phyloP scores from a whole-genome alignment of 768 basidiomycete genomes.

The Agrocybe chaxingu region DNA sequence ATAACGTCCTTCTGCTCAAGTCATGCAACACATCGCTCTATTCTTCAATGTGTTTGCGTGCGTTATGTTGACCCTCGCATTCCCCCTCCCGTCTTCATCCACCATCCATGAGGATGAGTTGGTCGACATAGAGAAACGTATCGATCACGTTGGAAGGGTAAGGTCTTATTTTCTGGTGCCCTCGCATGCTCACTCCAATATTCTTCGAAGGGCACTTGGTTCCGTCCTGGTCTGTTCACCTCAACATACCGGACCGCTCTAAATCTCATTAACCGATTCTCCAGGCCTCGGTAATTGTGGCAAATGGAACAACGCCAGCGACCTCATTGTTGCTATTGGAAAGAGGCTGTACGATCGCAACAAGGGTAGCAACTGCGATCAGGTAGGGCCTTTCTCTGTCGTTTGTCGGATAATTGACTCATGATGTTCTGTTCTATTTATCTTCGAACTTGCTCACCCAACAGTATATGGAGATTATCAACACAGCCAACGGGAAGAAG shows the following conservation, averaged over 20 bases:
- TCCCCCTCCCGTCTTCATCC: slow-evolving; percentile 39
- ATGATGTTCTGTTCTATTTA: slow-evolving; percentile 3
- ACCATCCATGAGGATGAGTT: slow-evolving; percentile 11
- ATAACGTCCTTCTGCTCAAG: neutral
- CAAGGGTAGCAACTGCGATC: slow-evolving; percentile 53
- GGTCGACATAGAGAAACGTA: slow-evolving; percentile 44
- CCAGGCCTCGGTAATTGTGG: slow-evolving; percentile 64
- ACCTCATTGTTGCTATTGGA: slow-evolving; percentile 63
- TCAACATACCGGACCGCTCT: too few relatives aligned
- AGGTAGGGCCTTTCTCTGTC: slow-evolving; percentile 35
- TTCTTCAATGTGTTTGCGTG: slow-evolving; percentile 39
- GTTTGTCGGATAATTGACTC: slow-evolving; percentile 3
- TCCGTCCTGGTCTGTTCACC: slow-evolving; percentile 38
- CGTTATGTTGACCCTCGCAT: slow-evolving; percentile 38
- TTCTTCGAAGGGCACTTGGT: slow-evolving; percentile 62
- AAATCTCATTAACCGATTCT: too few relatives aligned
- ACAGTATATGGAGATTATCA: slow-evolving; percentile 60
- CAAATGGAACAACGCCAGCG: slow-evolving; percentile 38
- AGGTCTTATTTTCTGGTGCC: slow-evolving; percentile 19
- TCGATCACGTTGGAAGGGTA: slow-evolving; percentile 55
- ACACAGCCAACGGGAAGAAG: slow-evolving; percentile 48
- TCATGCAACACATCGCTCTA: slow-evolving; percentile 38
- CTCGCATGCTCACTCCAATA: slow-evolving; percentile 1
- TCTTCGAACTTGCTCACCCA: slow-evolving; percentile 3
- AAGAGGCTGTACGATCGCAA: slow-evolving; percentile 47